phyloP scores from a whole-genome alignment of 2,329 filamentous ascomycete genomes.

The Fusarium sp. region DNA sequence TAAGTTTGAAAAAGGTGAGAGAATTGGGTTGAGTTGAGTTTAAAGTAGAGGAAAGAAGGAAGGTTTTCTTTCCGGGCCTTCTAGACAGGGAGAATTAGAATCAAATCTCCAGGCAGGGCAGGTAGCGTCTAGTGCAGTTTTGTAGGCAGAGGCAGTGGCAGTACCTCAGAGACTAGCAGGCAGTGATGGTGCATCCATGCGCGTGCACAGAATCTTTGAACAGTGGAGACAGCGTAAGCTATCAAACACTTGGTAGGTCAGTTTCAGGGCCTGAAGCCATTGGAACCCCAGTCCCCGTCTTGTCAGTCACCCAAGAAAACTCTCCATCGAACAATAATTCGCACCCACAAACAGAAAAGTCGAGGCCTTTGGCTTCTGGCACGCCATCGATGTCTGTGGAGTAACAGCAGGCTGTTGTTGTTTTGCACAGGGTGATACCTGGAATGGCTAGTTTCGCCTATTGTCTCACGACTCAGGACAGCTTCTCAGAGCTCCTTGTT shows the following conservation, averaged over 20 bases:
- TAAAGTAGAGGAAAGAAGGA: constrained; percentile 26
- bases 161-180: background rate
- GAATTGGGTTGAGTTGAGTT: constrained; percentile 11
- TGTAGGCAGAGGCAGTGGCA: background rate
- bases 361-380: constrained; percentile 26
- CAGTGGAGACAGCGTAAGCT: constrained; percentile 22
- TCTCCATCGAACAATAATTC: constrained; percentile 14
- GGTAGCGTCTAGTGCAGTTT: constrained; percentile 1
- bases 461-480: constrained; percentile 1
- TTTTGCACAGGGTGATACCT: constrained; percentile 19
- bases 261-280: constrained; percentile 18
- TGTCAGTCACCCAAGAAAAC: background rate
- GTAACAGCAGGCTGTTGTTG: background rate
- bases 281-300: constrained; percentile 23
- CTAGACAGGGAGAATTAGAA: constrained; percentile 24
- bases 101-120: constrained; percentile 35
- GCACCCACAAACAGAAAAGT: constrained; percentile 37
- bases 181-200: constrained; percentile 11
- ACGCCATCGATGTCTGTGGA: constrained; percentile 34
- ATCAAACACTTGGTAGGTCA: constrained; percentile 35
- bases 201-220: constrained; percentile 33
- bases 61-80: constrained; percentile 41
- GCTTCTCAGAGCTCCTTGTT: background rate
- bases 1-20: constrained; percentile 15
- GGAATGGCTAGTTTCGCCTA: constrained; percentile 2